phyloP scores from a whole-genome alignment of 139 green algal genomes.

The Desmodesmus armatus region DNA sequence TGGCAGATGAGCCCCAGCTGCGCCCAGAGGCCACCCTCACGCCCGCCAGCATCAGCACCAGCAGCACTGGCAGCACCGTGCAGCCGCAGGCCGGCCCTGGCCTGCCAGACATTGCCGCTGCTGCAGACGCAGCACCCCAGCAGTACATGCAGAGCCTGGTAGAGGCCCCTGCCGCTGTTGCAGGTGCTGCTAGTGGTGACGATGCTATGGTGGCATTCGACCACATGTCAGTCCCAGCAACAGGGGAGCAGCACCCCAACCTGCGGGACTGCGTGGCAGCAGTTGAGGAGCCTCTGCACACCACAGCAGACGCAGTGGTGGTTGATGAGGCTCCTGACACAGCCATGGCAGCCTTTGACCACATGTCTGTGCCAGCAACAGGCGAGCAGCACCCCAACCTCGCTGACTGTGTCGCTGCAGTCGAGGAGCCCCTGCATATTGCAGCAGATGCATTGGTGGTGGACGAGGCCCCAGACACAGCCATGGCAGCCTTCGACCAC shows the following conservation, averaged over 20 bases:
- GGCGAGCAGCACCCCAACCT: not conserved
- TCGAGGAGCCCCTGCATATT: not conserved
- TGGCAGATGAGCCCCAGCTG: constrained; percentile 12
- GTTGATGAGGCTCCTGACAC: not conserved
- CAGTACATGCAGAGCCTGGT: too few relatives aligned
- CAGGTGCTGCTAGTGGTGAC: not conserved
- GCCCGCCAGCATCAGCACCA: not conserved
- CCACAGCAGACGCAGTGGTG: not conserved
- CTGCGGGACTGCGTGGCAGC: not conserved
- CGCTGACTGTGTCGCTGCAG: constrained; percentile 6
- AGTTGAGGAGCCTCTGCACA: not conserved
- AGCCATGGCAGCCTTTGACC: constrained; percentile 3
- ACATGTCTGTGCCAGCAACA: not conserved
- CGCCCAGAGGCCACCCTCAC: not conserved
- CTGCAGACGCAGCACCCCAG: not conserved
- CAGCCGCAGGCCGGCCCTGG: not conserved
- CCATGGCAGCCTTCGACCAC: constrained; percentile 6
- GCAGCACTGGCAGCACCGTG: constrained; percentile 1
- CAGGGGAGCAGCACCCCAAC: constrained; percentile 5
- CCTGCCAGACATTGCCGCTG: not conserved
- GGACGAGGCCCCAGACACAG: not conserved
- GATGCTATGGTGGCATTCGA: not conserved
- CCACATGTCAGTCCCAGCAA: not conserved
- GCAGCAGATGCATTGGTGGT: not conserved
- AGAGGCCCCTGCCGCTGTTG: too few relatives aligned